These are phyloP conservation scores for Nannochloris sp. DNA, from an alignment of 139 green algal genomes.

Conservation along the genomic window DNA sequence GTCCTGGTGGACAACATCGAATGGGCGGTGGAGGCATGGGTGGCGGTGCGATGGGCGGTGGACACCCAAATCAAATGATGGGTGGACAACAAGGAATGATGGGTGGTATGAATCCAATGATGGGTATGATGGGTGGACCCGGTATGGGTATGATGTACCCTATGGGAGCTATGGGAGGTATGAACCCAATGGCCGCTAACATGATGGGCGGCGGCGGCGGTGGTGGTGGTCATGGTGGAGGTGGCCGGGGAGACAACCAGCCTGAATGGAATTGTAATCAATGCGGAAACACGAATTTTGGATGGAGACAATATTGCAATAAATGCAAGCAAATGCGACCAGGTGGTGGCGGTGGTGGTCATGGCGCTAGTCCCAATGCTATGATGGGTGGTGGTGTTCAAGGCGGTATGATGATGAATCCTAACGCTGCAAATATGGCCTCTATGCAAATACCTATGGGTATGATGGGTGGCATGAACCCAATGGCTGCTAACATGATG, in stretches of 20 bases:
- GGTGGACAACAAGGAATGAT: background rate
- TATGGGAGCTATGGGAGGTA: constrained; percentile 9
- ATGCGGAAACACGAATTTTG: constrained; percentile 46
- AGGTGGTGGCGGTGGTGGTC: background rate
- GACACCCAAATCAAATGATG: background rate
- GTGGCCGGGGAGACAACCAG: constrained; percentile 4
- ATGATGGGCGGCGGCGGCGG: constrained; percentile 13
- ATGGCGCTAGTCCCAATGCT: background rate
- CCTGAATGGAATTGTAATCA: constrained; percentile 41
- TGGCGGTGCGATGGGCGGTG: background rate
- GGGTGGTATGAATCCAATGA: background rate
- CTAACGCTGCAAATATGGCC: background rate
- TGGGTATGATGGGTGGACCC: background rate
- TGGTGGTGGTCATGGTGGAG: too few species aligned
- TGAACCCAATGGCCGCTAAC: too few species aligned
- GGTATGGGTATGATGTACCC: background rate
- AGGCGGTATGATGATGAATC: background rate
- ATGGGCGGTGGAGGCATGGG: background rate
- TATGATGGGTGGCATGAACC: constrained; percentile 8
- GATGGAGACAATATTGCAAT: constrained; percentile 39
- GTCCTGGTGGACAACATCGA: background rate
- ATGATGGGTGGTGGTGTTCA: background rate
- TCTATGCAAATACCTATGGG: too few species aligned
- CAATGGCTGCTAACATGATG: background rate
- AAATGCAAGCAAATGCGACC: constrained; percentile 10